Conservation (phyloP, 139 green algal genomes). For the Zygnema circumcarinatum region DNA sequence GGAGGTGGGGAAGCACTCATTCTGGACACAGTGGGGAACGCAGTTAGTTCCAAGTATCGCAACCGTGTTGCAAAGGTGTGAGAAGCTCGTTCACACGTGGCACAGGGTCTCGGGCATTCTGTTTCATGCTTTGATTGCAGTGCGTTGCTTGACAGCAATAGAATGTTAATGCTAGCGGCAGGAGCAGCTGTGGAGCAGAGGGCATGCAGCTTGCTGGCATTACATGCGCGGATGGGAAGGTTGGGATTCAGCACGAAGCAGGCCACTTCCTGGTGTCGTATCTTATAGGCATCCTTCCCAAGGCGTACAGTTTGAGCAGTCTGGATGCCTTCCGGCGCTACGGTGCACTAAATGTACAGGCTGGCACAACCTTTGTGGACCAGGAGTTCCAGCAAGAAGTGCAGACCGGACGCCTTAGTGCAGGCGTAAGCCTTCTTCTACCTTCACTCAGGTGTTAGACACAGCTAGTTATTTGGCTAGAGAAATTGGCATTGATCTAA, state of each 20-base stretch:
- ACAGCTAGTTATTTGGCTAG: background rate
- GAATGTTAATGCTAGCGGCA: background rate
- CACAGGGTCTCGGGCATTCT: background rate
- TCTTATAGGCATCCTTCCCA: constrained; percentile 87
- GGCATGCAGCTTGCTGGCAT: background rate
- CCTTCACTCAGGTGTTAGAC: background rate
- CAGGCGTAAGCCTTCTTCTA: constrained; percentile 8
- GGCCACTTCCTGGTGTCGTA: constrained; percentile 96
- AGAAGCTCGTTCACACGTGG: background rate
- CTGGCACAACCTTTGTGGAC: constrained; percentile 93
- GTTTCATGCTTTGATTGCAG: background rate
- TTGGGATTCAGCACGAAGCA: constrained; percentile 73
- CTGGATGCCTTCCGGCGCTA: constrained; percentile 85
- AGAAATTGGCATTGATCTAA: too few species aligned
- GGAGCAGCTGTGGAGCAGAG: background rate
- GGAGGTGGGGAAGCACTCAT: constrained; percentile 81
- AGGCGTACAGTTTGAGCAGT: constrained; percentile 84
- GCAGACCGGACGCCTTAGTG: background rate
- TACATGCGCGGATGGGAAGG: background rate
- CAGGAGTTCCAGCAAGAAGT: constrained; percentile 82
- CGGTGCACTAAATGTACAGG: constrained; percentile 90
- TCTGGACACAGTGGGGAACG: constrained; percentile 76
- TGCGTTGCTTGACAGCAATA: background rate
- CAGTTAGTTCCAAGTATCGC: constrained; percentile 69
- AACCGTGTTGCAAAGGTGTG: constrained; percentile 43